phyloP scores from a whole-genome alignment of 1,284 basidiomycete genomes.

The Hortiboletus rubellus region DNA sequence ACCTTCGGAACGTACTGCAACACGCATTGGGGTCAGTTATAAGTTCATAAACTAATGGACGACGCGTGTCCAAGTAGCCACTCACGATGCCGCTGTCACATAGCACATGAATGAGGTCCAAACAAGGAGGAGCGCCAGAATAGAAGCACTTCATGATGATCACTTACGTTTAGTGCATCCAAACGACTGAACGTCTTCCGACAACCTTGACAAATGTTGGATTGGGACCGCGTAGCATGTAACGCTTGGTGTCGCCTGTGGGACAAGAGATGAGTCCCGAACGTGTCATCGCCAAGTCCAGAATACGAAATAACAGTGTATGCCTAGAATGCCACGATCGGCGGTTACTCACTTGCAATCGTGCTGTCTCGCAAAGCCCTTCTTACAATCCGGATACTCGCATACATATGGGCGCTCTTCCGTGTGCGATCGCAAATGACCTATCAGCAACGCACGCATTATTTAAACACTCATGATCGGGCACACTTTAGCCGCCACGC shows the following conservation, averaged over 20 bases:
- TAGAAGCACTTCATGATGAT: slow-evolving; percentile 29
- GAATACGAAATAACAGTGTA: not conserved
- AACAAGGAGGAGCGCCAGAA: slow-evolving; percentile 18
- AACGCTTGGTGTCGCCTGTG: slow-evolving; percentile 80
- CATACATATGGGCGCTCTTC: slow-evolving; percentile 94
- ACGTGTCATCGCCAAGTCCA: not conserved
- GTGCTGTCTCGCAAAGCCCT: slow-evolving; percentile 92
- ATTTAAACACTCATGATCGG: slow-evolving; percentile 1
- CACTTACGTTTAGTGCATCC: slow-evolving; percentile 89
- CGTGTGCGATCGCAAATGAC: slow-evolving; percentile 94
- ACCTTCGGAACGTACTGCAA: slow-evolving; percentile 75
- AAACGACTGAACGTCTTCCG: slow-evolving; percentile 92
- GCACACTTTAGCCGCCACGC: slow-evolving; percentile 22
- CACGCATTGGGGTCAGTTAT: slow-evolving; percentile 24
- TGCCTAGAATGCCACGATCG: slow-evolving; percentile 7
- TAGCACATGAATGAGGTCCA: slow-evolving; percentile 23
- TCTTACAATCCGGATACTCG: slow-evolving; percentile 90
- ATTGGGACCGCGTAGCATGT: slow-evolving; percentile 80
- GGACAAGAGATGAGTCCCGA: slow-evolving; percentile 15
- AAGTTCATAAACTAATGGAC: slow-evolving; percentile 17
- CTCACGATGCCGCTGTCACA: slow-evolving; percentile 36
- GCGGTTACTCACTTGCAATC: slow-evolving; percentile 82
- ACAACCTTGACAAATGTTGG: slow-evolving; percentile 89
- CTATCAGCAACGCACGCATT: slow-evolving; percentile 37
- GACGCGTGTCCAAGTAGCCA: slow-evolving; percentile 21